Percentiles rank a stretch among this genome's conserved stretches.
Evolutionary conservation across 129 eudicot species (phyloP).

Genomic region (Flaveria linearis): DNA sequence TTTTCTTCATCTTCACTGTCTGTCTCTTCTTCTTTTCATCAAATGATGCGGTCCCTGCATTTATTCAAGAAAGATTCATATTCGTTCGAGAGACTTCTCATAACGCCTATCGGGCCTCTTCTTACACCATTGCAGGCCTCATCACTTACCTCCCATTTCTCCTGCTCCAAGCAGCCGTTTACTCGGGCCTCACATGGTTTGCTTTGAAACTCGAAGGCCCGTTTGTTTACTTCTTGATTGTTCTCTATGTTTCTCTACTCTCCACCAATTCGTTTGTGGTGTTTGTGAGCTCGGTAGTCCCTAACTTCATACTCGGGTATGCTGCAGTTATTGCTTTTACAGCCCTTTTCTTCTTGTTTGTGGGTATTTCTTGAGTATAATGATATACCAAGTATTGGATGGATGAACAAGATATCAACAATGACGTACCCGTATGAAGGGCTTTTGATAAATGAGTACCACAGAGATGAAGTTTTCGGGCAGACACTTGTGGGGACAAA

Average conservation of each 20-base stretch:
- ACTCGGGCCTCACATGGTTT: conserved; percentile 63
- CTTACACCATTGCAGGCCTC: conserved; percentile 67
- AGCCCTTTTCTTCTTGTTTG: conserved; percentile 82
- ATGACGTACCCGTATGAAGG: conserved; percentile 88
- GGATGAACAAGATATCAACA: conserved; percentile 76
- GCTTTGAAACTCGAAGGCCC: conserved; percentile 60
- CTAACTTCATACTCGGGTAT: conserved; percentile 73
- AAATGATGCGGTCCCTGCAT: conserved; percentile 79
- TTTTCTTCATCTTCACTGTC: conserved; percentile 70
- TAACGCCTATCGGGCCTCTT: conserved; percentile 77
- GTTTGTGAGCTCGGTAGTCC: conserved; percentile 79
- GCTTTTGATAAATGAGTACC: conserved; percentile 67
- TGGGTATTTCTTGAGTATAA: conserved; percentile 64
- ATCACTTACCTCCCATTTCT: conserved; percentile 72
- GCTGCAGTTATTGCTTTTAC: conserved; percentile 86
- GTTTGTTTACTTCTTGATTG: conserved; percentile 53
- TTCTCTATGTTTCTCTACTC: conserved; percentile 63
- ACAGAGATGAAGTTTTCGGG: conserved; percentile 42
- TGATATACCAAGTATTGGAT: conserved; percentile 67
- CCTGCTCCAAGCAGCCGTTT: conserved; percentile 59
- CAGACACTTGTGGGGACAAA: conserved; percentile 19
- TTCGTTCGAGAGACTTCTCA: conserved; percentile 76
- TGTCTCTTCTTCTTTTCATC: conserved; percentile 82
- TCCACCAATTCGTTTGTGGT: conserved; percentile 80
- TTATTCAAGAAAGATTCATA: conserved; percentile 76